Evolutionary conservation across 2,329 filamentous ascomycete species (phyloP), one percentile per base, ranked within the genome.

Genomic region (Pyrenophora teres): DNA sequence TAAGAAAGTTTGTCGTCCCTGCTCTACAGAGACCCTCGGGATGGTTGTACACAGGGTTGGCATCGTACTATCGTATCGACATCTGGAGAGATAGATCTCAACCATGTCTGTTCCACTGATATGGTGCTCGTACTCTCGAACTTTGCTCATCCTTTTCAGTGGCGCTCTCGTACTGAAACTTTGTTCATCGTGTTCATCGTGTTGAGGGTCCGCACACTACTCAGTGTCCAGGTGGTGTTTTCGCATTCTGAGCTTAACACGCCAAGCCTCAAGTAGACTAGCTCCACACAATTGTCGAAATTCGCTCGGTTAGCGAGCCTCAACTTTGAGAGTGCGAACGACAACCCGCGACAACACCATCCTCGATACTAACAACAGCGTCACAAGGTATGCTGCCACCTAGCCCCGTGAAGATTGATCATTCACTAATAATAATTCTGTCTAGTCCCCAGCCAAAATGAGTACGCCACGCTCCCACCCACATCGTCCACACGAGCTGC

Each of bases 401-500:
- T 33, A 32, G 12, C 31, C n/a, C 40, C 35, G 18, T n/a, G 30
- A n/a, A 15, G 32, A 32, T 36, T 37, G 38, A 31, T 36, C 49
- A 37, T 50, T 59, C 50, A 57, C 67, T 72, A 58, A 71, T 56
- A 49, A 40, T 39, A 31, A 42, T 40, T 38, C 40, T 45, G 2
- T 46, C 19, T 54, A 74, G 71, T 77, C 75, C 78, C 75, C 81
- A 76, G 79, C 77, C 80, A 83, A 77, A 71, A 83, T 83, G 81
- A 83, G 81, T 83, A 82, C 76, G 81, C 78, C 59, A 54, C 52
- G 54, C 62, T 48, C 54, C 50, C 52, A 46, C 55, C 44, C 50
- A 52, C 61, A 47, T 64, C 63, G 64, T 64, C 57, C 53, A 54
- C 46, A 46, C 53, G 62, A 64, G 54, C 51, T 62, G 43, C 60